Percentiles rank a stretch among this genome's conserved stretches.
Evolutionary conservation across 257 asterid genomes (phyloP).

Genomic region (Solanum chilense): DNA sequence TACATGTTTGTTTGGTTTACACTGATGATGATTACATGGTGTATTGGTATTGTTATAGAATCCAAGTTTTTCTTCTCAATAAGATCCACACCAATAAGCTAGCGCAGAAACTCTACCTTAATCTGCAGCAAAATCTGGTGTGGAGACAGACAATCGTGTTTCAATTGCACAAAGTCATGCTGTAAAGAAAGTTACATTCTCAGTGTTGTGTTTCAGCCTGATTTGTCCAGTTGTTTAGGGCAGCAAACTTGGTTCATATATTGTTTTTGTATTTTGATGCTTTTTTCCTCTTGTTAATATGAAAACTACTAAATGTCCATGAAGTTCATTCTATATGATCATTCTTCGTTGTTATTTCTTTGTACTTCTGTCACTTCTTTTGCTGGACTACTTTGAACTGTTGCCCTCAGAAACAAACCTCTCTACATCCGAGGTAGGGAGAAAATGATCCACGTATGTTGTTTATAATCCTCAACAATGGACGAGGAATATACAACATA

Average conservation of each 20-base stretch:
- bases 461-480: neutral
- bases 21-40: no score
- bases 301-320: neutral
- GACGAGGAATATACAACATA: no score
- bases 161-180: neutral
- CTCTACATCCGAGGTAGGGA: no score
- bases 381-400: no score
- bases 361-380: neutral
- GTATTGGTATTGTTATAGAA: no score
- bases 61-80: no score
- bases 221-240: neutral
- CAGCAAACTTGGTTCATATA: neutral
- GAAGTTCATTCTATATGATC: neutral
- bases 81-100: slow-evolving; percentile 3
- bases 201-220: neutral
- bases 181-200: neutral
- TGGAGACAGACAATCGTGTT: neutral
- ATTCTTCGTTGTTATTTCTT: neutral
- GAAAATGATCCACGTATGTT: no score
- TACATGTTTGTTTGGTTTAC: neutral
- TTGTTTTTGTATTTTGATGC: neutral
- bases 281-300: neutral
- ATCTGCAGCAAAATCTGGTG: neutral
- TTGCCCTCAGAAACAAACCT: rapidly evolving
- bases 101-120: slow-evolving; percentile 38